phyloP scores from a whole-genome alignment of 306 rosid species.

The Coriaria nepalensis region DNA sequence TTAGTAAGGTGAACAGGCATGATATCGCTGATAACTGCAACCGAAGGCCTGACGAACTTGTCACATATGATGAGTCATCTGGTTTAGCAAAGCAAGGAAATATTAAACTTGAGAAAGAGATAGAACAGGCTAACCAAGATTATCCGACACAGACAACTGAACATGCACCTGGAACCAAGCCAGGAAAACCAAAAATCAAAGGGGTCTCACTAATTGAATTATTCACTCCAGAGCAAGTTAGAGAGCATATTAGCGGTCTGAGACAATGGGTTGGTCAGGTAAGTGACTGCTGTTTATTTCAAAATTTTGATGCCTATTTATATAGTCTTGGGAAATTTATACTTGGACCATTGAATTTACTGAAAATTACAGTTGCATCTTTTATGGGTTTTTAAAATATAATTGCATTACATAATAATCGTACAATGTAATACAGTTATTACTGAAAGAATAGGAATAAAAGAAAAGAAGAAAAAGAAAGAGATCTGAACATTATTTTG shows the following conservation, averaged over 20 bases:
- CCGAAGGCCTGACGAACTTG: slow-evolving; percentile 34
- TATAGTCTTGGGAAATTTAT: not conserved
- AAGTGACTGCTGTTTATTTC: slow-evolving; percentile 18
- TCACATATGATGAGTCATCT: slow-evolving; percentile 32
- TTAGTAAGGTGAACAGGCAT: slow-evolving; percentile 40
- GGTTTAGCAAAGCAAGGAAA: slow-evolving; percentile 43
- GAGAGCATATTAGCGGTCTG: slow-evolving; percentile 73
- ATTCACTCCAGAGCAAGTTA: slow-evolving; percentile 91
- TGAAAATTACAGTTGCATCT: too few species aligned
- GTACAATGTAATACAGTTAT: too few species aligned
- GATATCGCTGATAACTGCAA: slow-evolving; percentile 24
- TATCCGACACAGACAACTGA: slow-evolving; percentile 35
- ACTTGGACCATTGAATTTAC: too few species aligned
- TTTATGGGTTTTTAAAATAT: too few species aligned
- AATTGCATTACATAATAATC: too few species aligned
- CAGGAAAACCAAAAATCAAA: slow-evolving; percentile 93
- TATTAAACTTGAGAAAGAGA: slow-evolving; percentile 55
- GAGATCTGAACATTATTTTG: too few species aligned
- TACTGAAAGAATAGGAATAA: too few species aligned
- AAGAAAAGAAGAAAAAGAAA: too few species aligned
- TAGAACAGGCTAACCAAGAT: slow-evolving; percentile 51
- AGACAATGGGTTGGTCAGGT: slow-evolving; percentile 99
- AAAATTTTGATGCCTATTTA: not conserved
- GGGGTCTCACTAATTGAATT: slow-evolving; percentile 87
- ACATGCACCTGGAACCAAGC: slow-evolving; percentile 55